Base-by-base conservation (phyloP, 331 rosid genomes). In the Phaseolus coccineus region DNA sequence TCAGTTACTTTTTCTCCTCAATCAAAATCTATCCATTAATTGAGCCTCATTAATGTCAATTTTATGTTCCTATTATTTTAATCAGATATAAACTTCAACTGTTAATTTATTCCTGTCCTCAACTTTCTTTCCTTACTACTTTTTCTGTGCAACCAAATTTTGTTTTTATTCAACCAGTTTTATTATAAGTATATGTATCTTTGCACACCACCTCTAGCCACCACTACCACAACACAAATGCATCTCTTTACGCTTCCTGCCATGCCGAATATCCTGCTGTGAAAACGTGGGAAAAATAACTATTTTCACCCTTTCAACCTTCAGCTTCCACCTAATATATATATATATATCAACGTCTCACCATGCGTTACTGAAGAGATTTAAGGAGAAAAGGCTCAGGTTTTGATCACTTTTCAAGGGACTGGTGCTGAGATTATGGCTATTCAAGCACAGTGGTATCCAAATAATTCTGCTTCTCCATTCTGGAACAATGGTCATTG, bases 391-490 rank as follows among this genome's bases (percentile, higher is more conserved):
- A 11, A 30, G 65, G 24, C 73, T 35, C 16, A 3, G 10, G 37
- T 44, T 62, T 27, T 81, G 7, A 66, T 66, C 53, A 5, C 24
- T n/a, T 22, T 33, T 2, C 0, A 35, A 35, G 25, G 14, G 33
- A 42, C n/a, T 22, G 44, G 39, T 31, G 80, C 8, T n/a, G 5
- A n/a, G 57, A 56, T 3, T 16, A 93, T 93, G 98, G 94, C 97
- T 3, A 85, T 91, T 77, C 90, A 91, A 46, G 91, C 97, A 2
- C 96, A 87, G 72, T 22, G 90, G 70, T 87, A 66, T 39, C 15
- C 85, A 7, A 88, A 81, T 30, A 85, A 83, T 64, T 59, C 22
- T 77, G 81, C 52, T 53, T 86, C 88, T 64, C 86, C 90, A 1
- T 74, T 85, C 28, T 80, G 56, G 19, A 72, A 71, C 24, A 78